Evolutionary conservation across 2,329 filamentous ascomycete genomes (phyloP), one percentile per base, ranked within the genome.

Genomic region (Cladobotryum mycophilum): DNA sequence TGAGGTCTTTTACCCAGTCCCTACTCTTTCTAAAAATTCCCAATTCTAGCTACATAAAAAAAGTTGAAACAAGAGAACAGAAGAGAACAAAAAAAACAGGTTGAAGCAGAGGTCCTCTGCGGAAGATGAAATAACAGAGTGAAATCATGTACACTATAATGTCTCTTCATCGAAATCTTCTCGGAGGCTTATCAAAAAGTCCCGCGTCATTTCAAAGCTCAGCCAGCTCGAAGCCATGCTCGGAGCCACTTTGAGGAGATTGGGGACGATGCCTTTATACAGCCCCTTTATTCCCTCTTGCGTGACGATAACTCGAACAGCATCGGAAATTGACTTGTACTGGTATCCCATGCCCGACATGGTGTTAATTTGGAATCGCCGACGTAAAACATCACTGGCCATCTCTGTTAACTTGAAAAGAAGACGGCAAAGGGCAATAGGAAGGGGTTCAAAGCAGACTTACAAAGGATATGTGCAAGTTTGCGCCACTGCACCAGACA

Each of bases 221-320:
- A 97, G 80, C 92, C 93, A 99, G 69, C 89, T 96, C 60, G 90
- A 95, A 14, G 93, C 93, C 92, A 99, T 99, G 67, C 91, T 97
- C 3, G 93, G 93, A 7, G 93, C 92, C 14, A 99, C 93, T 70
- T 99, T 99, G 54, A 99, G 80, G 18, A 99, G 76, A 63, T 99
- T 99, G 0, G 93, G 93, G 14, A 91, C 82, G 58, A 99, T 92
- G 50, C 93, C 93, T 69, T 97, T 99, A 76, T 97, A 99, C 41
- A 99, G 72, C 46, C 93, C 93, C 53, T 78, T 78, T 48, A 92
- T 37, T 30, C 93, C 93, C 71, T 99, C 93, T 60, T 95, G 84
- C 43, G 79, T 71, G 49, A 96, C 68, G 61, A 99, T 99, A 46
- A 88, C 82, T 47, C 75, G 80, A 56, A 99, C 74, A 3, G 93